Conservation (phyloP, 2,329 filamentous ascomycete species). For the Alternaria postmessia region DNA sequence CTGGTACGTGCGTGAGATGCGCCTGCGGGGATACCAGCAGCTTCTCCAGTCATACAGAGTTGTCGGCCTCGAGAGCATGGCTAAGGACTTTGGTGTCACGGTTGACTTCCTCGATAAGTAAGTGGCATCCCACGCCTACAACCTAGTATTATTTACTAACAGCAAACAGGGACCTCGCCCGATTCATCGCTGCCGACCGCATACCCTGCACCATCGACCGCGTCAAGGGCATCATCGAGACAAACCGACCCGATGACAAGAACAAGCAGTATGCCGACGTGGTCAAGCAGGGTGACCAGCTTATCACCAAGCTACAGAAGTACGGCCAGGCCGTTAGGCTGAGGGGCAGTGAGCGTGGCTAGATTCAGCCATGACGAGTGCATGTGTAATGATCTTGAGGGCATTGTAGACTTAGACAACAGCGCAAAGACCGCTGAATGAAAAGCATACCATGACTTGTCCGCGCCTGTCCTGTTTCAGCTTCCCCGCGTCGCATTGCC, state of each 20-base stretch:
- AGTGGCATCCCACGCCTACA: constrained; percentile 42
- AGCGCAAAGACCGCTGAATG: constrained; percentile 23
- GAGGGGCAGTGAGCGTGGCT: constrained; percentile 92
- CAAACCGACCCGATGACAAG: constrained; percentile 97
- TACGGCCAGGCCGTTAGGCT: constrained; percentile 96
- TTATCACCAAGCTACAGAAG: constrained; percentile 99
- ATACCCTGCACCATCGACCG: constrained; percentile 98
- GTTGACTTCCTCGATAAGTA: constrained; percentile 96
- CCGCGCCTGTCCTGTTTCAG: constrained; percentile 2
- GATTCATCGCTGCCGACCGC: constrained; percentile 93
- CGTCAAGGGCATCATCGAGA: constrained; percentile 96
- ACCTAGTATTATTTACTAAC: constrained; percentile 21
- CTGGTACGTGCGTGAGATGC: constrained; percentile 99
- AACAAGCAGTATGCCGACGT: constrained; percentile 99
- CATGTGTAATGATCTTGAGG: constrained; percentile 30
- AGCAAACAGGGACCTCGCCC: constrained; percentile 79
- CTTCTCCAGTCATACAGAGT: constrained; percentile 96
- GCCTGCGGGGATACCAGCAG: constrained; percentile 94
- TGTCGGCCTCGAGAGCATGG: constrained; percentile 97
- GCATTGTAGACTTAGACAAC: constrained; percentile 36
- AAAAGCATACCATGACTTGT: constrained; percentile 15
- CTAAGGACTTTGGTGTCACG: constrained; percentile 93
- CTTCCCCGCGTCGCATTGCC: constrained; percentile 18
- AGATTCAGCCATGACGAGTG: constrained; percentile 6
- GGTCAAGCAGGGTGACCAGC: constrained; percentile 94